Base-by-base conservation (phyloP, 352 stramenopile genomes). In the Pythium grandisporangium region DNA sequence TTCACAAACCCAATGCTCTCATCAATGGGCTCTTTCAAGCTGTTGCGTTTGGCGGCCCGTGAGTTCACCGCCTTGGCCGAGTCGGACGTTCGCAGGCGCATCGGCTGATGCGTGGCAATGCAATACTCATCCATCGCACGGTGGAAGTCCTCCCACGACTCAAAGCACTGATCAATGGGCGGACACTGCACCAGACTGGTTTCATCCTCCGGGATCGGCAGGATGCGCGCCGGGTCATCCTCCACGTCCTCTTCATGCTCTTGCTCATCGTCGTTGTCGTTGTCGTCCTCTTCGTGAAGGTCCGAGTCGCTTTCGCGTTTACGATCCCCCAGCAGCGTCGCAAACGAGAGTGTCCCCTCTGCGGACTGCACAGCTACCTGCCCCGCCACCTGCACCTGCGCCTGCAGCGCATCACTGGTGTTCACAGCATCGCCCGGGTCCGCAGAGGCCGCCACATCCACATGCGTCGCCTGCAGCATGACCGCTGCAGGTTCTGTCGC, bases 121-220 rank as follows among this genome's bases (percentile, higher is more conserved):
- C 71, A 87, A 46, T 90, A 90, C 11, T 73, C 67, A 23, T 85
- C 77, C 77, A 90, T 90, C 14, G 71, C 71, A 29, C 62, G 70
- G 46, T 90, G 77, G 46, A 90, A 90, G 24, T 84, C 71, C 33
- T 87, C 70, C 77, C 77, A 90, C 30, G 77, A 90, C 43, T 87
- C 77, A 37, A 82, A 90, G 48, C 66, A 70, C 52, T 82, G 73
- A 21, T 90, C 70, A 42, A 90, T 73, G 11, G 67, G 58, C 20
- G 69, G 54, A 38, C 77, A 90, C 42, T 87, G 73, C 39, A 87
- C 63, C 19, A 86, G 55, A 43, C 70, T 67, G 36, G 61, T 46
- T 36, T 80, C 69, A 23, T 84, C 77, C 6, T 86, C 77, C 1
- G 46, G 60, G 19, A 79, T 72, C 1, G 64, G 52, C 11, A 85